These are phyloP conservation scores for Karstenula rhodostoma DNA, from an alignment of 2,329 filamentous ascomycete genomes.

Conservation along the genomic window DNA sequence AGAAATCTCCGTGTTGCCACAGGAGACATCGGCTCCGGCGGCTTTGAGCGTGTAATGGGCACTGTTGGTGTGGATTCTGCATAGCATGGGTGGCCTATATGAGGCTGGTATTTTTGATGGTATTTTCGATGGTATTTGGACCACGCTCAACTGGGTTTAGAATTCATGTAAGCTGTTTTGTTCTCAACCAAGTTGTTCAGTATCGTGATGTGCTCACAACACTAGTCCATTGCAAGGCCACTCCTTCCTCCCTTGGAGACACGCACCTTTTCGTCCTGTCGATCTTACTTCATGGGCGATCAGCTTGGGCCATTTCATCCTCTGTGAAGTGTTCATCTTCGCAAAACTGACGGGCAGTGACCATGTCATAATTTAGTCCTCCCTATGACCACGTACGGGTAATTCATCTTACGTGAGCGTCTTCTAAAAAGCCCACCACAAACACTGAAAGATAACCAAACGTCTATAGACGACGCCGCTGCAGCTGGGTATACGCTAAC, in stretches of 20 bases:
- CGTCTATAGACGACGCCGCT: neutral
- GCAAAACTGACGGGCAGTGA: no score
- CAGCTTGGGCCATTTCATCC: no score
- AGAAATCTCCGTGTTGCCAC: conserved; percentile 16
- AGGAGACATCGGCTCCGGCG: conserved; percentile 28
- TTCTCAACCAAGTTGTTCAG: neutral
- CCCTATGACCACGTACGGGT: no score
- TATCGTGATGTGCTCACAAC: neutral
- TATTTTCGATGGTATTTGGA: no score
- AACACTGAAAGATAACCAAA: no score
- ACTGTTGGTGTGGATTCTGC: neutral
- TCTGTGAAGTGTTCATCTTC: no score
- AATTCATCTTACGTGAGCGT: no score
- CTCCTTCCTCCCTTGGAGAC: neutral
- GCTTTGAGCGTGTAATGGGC: conserved; percentile 29
- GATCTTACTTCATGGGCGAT: neutral
- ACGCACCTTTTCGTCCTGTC: neutral
- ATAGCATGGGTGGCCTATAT: conserved; percentile 16
- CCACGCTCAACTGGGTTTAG: neutral
- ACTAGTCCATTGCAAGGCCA: neutral
- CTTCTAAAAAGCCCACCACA: neutral
- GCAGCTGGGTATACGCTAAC: neutral
- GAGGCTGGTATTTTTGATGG: conserved; percentile 2
- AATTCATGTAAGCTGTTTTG: neutral
- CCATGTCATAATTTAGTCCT: no score